Evolutionary conservation across 1,284 basidiomycete species (phyloP).

Genomic region (Heliocybe sulcata): DNA sequence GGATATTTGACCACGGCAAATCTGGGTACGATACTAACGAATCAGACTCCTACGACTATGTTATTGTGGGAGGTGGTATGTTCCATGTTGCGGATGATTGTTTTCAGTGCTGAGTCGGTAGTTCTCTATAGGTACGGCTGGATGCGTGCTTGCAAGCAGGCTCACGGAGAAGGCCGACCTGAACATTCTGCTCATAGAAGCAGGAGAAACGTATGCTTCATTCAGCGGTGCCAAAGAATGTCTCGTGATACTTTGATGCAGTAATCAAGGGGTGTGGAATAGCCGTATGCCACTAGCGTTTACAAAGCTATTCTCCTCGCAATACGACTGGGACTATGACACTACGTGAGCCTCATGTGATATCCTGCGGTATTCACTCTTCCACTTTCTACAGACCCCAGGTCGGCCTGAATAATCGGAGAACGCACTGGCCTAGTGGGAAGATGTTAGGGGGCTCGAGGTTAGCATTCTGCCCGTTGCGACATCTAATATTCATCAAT

Average conservation of each 20-base stretch:
- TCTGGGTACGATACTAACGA: neutral
- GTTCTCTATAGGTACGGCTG: conserved; percentile 17
- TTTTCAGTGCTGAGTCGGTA: neutral
- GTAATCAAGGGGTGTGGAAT: conserved; percentile 12
- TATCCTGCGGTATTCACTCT: neutral
- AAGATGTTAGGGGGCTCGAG: conserved; percentile 28
- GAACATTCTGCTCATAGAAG: conserved; percentile 22
- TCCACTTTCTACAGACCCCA: conserved; percentile 14
- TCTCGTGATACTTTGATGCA: conserved; percentile 3
- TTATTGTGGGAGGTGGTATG: conserved; percentile 22
- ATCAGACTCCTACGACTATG: conserved; percentile 19
- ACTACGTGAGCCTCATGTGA: conserved; percentile 13
- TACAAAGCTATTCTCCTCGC: conserved; percentile 13
- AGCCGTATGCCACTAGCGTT: conserved; percentile 19
- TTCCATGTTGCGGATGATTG: neutral
- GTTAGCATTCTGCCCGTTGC: conserved; percentile 2
- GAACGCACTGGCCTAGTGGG: conserved; percentile 21
- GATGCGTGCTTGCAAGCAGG: conserved; percentile 22
- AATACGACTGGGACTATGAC: conserved; percentile 21
- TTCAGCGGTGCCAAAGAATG: too few species aligned
- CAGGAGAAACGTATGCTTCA: conserved; percentile 18
- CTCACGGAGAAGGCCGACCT: conserved; percentile 19
- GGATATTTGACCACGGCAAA: too few species aligned
- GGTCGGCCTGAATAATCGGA: conserved; percentile 13
- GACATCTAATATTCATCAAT: neutral